Evolutionary conservation across 2,329 filamentous ascomycete species (phyloP).

Genomic region (Rutstroemia sp.): DNA sequence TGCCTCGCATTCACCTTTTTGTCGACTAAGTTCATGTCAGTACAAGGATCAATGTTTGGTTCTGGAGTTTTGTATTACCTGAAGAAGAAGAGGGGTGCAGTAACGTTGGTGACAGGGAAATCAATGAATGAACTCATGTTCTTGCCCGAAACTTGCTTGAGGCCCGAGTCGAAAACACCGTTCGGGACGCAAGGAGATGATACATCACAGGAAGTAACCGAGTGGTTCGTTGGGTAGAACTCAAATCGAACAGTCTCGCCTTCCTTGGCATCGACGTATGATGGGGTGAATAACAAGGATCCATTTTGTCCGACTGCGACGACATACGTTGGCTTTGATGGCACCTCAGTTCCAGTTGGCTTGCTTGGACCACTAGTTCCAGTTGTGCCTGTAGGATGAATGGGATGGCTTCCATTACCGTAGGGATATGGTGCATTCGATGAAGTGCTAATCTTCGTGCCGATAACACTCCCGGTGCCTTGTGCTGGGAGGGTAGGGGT

Average conservation of each 20-base stretch:
- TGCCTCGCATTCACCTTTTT: constrained; percentile 9
- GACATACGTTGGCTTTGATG: constrained; percentile 6
- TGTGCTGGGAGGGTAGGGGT: constrained; percentile 3
- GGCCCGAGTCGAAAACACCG: constrained; percentile 11
- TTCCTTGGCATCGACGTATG: constrained; percentile 5
- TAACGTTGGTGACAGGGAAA: constrained; percentile 9
- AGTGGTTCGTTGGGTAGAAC: constrained; percentile 10
- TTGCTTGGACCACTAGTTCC: neutral
- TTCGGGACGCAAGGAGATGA: constrained; percentile 7
- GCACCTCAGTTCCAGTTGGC: neutral
- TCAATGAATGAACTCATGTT: constrained; percentile 10
- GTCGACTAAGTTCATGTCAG: constrained; percentile 4
- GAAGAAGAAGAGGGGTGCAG: constrained; percentile 5
- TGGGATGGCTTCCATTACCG: neutral
- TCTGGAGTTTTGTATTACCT: neutral
- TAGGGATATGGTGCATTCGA: neutral
- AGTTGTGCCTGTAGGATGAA: neutral
- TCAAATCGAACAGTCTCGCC: constrained; percentile 12
- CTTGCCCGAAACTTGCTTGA: constrained; percentile 3
- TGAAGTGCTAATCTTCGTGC: neutral
- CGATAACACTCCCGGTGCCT: neutral
- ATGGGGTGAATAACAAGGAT: constrained; percentile 6
- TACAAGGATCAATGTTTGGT: neutral
- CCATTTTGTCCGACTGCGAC: constrained; percentile 11
- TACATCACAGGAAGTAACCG: constrained; percentile 8